Percentiles rank a stretch among this genome's conserved stretches.
Conservation (phyloP, 2,329 filamentous ascomycete species). For the Magnaporthiopsis poae region DNA sequence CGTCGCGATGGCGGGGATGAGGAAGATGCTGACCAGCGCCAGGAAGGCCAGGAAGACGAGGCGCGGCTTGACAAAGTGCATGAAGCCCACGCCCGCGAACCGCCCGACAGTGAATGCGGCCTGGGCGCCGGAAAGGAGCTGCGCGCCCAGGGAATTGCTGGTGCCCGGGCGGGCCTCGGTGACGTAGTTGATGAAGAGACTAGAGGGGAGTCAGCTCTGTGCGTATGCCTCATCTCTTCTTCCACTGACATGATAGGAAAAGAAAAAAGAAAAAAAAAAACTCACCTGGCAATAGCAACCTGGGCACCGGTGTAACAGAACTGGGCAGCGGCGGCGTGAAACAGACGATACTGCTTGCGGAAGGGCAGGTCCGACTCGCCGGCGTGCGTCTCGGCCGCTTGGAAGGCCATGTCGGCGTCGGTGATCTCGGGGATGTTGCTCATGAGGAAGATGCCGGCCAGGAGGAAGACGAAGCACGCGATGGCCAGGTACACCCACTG, state of each 20-base stretch:
- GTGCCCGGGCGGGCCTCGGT: conserved; percentile 48
- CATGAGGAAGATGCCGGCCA: conserved; percentile 58
- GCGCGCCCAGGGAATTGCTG: conserved; percentile 42
- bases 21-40: conserved; percentile 54
- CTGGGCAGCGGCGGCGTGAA: conserved; percentile 66
- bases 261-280: too few species aligned
- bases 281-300: conserved; percentile 44
- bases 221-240: background rate
- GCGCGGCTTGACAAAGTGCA: conserved; percentile 58
- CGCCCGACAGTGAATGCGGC: conserved; percentile 63
- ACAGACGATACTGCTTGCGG: conserved; percentile 61
- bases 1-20: conserved; percentile 37
- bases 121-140: conserved; percentile 65
- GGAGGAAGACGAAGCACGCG: conserved; percentile 57
- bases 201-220: background rate
- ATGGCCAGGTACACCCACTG: conserved; percentile 72
- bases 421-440: conserved; percentile 64
- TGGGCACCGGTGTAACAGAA: conserved; percentile 73
- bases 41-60: conserved; percentile 60
- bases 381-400: conserved; percentile 44
- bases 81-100: conserved; percentile 56
- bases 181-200: conserved; percentile 64
- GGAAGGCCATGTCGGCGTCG: conserved; percentile 55
- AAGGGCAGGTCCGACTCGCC: conserved; percentile 52
- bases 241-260: background rate